Evolutionary conservation across 129 eudicot species (phyloP).

Genomic region (carrot (Daucus carota)): DH1_v3.0 NC_030389.2:13924001-13924500

Average conservation of each 20-base stretch:
- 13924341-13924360: slow-evolving; percentile 4
- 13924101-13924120: too few relatives aligned
- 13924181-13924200: too few relatives aligned
- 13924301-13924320: too few relatives aligned
- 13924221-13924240: slow-evolving; percentile 18
- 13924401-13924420: slow-evolving; percentile 6
- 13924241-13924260: slow-evolving; percentile 23
- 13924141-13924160: too few relatives aligned
- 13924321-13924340: slow-evolving; percentile 19
- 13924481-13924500: not conserved
- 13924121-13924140: too few relatives aligned
- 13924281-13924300: slow-evolving; percentile 27
- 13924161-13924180: too few relatives aligned
- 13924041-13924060: slow-evolving; percentile 15
- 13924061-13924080: slow-evolving; percentile 17
- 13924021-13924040: slow-evolving; percentile 8
- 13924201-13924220: too few relatives aligned
- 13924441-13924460: not conserved
- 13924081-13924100: slow-evolving; percentile 22
- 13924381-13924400: slow-evolving; percentile 12
- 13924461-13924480: not conserved
- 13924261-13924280: slow-evolving; percentile 24
- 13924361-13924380: slow-evolving; percentile 2
- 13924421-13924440: not conserved
- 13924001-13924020: too few relatives aligned